Conservation (phyloP, 225 moss, liverwort and hornwort genomes). For the Straminergon stramineum region DNA sequence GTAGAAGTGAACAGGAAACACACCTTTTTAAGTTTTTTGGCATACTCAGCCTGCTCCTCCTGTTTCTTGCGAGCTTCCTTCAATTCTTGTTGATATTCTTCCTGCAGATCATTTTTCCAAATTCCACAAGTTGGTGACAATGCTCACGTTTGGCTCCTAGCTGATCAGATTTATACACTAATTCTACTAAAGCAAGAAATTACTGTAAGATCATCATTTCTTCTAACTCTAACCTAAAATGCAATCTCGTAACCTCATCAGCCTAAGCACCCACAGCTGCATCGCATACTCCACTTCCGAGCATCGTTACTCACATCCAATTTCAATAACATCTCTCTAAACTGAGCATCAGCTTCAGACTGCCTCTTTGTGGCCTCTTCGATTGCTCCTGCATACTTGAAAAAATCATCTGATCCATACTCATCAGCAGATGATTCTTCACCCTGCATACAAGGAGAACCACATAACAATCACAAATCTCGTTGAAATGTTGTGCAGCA, state of each 20-base stretch:
- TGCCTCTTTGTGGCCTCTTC: constrained; percentile 33
- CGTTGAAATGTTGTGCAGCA: not conserved
- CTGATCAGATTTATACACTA: not conserved
- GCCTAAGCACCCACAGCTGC: constrained; percentile 1
- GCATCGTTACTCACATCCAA: constrained; percentile 26
- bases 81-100: constrained; percentile 50
- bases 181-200: not conserved
- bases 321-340: constrained; percentile 37
- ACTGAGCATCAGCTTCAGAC: constrained; percentile 36
- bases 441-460: constrained; percentile 10
- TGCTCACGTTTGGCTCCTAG: not conserved
- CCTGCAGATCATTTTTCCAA: constrained; percentile 20
- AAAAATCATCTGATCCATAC: constrained; percentile 2
- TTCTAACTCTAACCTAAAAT: not conserved
- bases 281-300: constrained; percentile 9
- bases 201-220: not conserved
- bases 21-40: constrained; percentile 43
- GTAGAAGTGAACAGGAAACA: not conserved
- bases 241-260: constrained; percentile 4
- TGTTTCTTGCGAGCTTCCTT: constrained; percentile 54
- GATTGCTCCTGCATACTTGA: constrained; percentile 26
- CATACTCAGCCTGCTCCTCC: constrained; percentile 42
- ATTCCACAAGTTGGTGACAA: constrained; percentile 3
- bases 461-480: not conserved
- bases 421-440: constrained; percentile 12